phyloP scores from a whole-genome alignment of 306 rosid species.

The Pueraria montana region DNA sequence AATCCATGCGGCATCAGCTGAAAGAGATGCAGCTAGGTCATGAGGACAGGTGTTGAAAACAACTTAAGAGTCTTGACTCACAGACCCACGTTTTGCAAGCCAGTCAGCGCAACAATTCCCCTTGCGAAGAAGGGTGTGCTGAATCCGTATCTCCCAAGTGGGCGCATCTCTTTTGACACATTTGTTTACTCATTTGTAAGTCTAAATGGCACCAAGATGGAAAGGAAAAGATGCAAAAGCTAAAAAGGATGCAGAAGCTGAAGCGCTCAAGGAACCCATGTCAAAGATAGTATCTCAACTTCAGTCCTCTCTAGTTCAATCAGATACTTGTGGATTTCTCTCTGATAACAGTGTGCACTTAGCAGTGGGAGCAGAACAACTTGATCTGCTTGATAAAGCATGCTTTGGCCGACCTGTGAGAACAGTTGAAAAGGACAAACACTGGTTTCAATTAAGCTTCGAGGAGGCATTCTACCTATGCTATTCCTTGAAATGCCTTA shows the following conservation, averaged over 20 bases:
- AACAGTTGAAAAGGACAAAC: constrained; percentile 61
- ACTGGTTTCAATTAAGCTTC: constrained; percentile 66
- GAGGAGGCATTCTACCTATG: constrained; percentile 87
- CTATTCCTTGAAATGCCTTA: constrained; percentile 71
- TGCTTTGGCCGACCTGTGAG: constrained; percentile 71
- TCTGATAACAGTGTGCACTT: constrained; percentile 56
- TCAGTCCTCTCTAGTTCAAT: constrained; percentile 64
- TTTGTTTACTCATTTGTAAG: constrained; percentile 19
- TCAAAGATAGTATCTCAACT: constrained; percentile 67
- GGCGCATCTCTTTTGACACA: too few relatives aligned
- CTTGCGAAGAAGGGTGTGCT: too few relatives aligned
- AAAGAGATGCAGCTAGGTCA: too few relatives aligned
- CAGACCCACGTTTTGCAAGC: too few relatives aligned
- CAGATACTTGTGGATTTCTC: constrained; percentile 62
- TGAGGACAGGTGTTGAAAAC: too few relatives aligned
- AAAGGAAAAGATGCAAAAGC: constrained; percentile 81
- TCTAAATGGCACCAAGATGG: constrained; percentile 79
- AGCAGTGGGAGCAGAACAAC: constrained; percentile 63
- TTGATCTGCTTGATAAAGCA: constrained; percentile 63
- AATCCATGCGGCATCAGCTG: too few relatives aligned
- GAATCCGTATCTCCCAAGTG: too few relatives aligned
- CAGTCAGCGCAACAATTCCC: too few relatives aligned
- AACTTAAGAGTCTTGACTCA: too few relatives aligned
- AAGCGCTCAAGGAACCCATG: constrained; percentile 77
- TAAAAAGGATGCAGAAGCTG: constrained; percentile 70